Conservation (phyloP, 2,329 filamentous ascomycete genomes). For the Clarireedia paspali region DNA sequence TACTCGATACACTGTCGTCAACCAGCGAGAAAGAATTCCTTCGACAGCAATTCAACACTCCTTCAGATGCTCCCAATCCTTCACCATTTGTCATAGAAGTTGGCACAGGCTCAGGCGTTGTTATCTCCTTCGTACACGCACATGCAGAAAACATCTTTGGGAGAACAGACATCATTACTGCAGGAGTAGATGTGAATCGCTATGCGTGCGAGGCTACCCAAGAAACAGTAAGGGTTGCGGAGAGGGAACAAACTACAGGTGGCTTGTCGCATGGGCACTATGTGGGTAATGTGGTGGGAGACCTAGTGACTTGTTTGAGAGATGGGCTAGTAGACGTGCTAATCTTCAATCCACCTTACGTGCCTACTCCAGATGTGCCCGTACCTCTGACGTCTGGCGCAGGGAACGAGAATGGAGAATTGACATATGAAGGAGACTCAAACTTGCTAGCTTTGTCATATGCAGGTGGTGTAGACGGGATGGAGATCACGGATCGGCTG, state of each 20-base stretch:
- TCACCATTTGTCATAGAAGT: conserved; percentile 71
- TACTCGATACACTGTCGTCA: conserved; percentile 84
- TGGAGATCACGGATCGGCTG: conserved; percentile 84
- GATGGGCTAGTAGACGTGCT: conserved; percentile 65
- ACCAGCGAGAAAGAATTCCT: conserved; percentile 24
- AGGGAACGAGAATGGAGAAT: conserved; percentile 22
- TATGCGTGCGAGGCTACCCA: conserved; percentile 73
- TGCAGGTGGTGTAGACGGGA: conserved; percentile 81
- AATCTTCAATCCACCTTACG: conserved; percentile 96
- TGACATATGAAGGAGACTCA: conserved; percentile 68
- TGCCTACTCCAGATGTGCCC: conserved; percentile 62
- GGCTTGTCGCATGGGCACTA: conserved; percentile 39
- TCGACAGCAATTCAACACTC: conserved; percentile 11
- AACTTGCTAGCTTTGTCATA: conserved; percentile 80
- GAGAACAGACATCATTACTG: conserved; percentile 57
- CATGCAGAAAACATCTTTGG: conserved; percentile 69
- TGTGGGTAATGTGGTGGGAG: conserved; percentile 60
- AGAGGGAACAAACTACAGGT: conserved; percentile 31
- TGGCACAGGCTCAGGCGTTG: conserved; percentile 85
- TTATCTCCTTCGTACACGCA: conserved; percentile 80
- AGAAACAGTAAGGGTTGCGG: conserved; percentile 54
- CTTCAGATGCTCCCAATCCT: conserved; percentile 25
- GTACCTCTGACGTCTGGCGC: conserved; percentile 48
- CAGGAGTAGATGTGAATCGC: conserved; percentile 78
- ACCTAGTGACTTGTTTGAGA: conserved; percentile 59